phyloP scores from a whole-genome alignment of 768 basidiomycete species.

The Lentinus brumalis region DNA sequence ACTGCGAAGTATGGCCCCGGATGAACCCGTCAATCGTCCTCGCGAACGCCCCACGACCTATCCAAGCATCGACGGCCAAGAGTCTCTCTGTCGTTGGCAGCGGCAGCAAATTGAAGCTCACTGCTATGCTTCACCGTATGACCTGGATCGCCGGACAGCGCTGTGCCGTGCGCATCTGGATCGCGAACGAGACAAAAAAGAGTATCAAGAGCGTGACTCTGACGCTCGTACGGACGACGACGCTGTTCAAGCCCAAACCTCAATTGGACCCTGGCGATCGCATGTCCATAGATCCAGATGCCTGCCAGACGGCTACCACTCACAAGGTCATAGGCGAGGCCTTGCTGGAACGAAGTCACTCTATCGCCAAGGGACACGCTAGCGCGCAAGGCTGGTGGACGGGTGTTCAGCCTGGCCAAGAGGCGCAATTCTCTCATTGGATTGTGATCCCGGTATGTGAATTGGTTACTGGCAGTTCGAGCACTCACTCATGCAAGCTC shows the following conservation, averaged over 20 bases:
- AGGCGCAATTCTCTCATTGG: conserved; percentile 64
- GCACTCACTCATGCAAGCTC: not conserved
- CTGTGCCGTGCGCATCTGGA: conserved; percentile 64
- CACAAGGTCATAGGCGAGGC: conserved; percentile 68
- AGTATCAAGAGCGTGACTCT: conserved; percentile 66
- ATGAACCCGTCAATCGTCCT: conserved; percentile 64
- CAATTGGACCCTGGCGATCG: conserved; percentile 31
- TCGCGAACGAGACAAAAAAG: conserved; percentile 70
- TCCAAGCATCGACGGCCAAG: conserved; percentile 58
- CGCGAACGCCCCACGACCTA: conserved; percentile 56
- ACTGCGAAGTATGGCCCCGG: conserved; percentile 78
- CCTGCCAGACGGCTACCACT: conserved; percentile 62
- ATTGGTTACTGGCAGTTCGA: too few relatives aligned
- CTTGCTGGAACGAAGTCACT: conserved; percentile 65
- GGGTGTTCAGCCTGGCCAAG: conserved; percentile 68
- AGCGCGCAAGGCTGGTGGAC: conserved; percentile 91
- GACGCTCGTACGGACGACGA: conserved; percentile 63
- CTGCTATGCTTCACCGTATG: conserved; percentile 66
- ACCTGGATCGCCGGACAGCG: conserved; percentile 84
- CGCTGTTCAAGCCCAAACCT: conserved; percentile 61
- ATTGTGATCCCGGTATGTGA: conserved; percentile 66
- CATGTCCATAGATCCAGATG: conserved; percentile 49
- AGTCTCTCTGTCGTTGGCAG: conserved; percentile 62
- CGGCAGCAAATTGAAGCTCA: conserved; percentile 54
- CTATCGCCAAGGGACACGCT: conserved; percentile 64